Percentiles rank a stretch among this genome's conserved stretches.
phyloP scores from a whole-genome alignment of 768 basidiomycete genomes.

The Dioszegia aurantiaca region DNA sequence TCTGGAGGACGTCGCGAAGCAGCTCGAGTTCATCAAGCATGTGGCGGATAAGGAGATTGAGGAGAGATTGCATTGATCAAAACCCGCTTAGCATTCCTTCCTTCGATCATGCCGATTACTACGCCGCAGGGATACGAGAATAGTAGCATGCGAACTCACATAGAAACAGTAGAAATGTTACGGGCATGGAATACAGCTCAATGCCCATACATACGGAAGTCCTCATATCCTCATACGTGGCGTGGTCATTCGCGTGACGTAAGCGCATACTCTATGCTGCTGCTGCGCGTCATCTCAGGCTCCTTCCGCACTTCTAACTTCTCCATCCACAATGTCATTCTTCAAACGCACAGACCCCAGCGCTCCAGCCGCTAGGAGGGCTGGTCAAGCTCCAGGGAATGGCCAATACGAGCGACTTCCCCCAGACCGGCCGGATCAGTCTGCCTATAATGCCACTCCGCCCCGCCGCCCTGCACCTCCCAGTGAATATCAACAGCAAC shows the following conservation, averaged over 20 bases:
- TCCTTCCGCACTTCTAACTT: background rate
- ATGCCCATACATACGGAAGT: too few species aligned
- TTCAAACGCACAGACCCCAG: slow-evolving; percentile 44
- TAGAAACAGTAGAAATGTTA: too few species aligned
- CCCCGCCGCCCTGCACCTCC: slow-evolving; percentile 17
- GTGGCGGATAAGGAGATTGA: slow-evolving; percentile 69
- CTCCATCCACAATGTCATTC: slow-evolving; percentile 38
- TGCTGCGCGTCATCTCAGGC: background rate
- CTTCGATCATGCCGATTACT: too few species aligned
- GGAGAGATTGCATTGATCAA: slow-evolving; percentile 35
- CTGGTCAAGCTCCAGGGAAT: slow-evolving; percentile 11
- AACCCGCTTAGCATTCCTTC: too few species aligned
- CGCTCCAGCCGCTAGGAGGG: slow-evolving; percentile 42
- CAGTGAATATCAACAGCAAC: slow-evolving; percentile 19
- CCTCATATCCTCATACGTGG: too few species aligned
- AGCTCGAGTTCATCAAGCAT: slow-evolving; percentile 73
- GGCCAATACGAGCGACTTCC: slow-evolving; percentile 44
- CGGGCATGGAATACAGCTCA: too few species aligned
- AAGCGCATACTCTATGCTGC: too few species aligned
- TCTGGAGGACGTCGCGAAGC: slow-evolving; percentile 78
- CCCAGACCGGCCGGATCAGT: slow-evolving; percentile 24
- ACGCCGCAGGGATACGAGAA: too few species aligned
- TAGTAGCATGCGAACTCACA: too few species aligned
- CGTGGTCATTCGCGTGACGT: too few species aligned
- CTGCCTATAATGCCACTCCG: slow-evolving; percentile 19